Evolutionary conservation across 2,329 filamentous ascomycete species (phyloP).

Genomic region (Fusarium cyanostomum): DNA sequence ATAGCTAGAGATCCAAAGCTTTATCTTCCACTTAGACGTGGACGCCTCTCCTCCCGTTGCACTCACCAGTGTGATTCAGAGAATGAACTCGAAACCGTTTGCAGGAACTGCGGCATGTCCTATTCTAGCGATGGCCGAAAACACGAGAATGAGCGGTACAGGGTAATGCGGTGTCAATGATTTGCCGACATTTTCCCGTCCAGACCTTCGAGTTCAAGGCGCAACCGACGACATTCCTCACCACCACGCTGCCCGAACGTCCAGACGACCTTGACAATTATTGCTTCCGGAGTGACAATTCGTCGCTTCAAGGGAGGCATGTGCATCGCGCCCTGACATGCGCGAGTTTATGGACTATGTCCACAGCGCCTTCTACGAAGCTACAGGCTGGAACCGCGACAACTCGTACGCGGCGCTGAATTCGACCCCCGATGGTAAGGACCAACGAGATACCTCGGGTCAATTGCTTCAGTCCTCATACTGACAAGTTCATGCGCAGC

Average conservation of each 20-base stretch:
- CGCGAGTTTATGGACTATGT: conserved; percentile 98
- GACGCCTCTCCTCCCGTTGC: too few species aligned
- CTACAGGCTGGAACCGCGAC: conserved; percentile 88
- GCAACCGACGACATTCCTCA: conserved; percentile 4
- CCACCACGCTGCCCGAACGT: neutral
- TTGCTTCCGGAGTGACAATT: conserved; percentile 29
- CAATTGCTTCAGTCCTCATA: conserved; percentile 11
- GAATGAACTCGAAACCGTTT: too few species aligned
- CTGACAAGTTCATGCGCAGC: conserved; percentile 58
- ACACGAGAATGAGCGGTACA: neutral
- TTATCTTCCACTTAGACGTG: too few species aligned
- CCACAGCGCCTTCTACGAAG: conserved; percentile 87
- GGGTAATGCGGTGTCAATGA: conserved; percentile 7
- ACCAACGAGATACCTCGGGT: neutral
- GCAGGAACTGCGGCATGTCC: too few species aligned
- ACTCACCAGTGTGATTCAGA: too few species aligned
- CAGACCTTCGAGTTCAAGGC: neutral
- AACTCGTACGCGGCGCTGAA: conserved; percentile 92
- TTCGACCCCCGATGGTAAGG: conserved; percentile 78
- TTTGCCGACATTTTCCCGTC: conserved; percentile 27
- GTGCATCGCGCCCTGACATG: conserved; percentile 64
- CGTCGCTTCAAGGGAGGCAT: conserved; percentile 39
- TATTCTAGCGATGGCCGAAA: too few species aligned
- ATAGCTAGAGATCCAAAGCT: too few species aligned
- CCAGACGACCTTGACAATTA: neutral